phyloP scores from a whole-genome alignment of 2,329 filamentous ascomycete species.

The Trichoderma sp. region DNA sequence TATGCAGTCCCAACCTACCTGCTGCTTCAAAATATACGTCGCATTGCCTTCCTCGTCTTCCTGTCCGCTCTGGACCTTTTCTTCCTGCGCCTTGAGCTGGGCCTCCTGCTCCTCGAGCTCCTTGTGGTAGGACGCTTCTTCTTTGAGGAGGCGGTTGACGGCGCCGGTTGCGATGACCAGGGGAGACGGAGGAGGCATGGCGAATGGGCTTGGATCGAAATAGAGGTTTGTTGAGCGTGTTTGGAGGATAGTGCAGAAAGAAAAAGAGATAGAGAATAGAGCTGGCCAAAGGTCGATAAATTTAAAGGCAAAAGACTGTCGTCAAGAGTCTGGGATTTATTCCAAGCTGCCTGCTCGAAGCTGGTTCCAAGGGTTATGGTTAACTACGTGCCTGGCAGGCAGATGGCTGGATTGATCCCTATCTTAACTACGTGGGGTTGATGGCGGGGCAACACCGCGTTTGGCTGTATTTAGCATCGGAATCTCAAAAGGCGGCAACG shows the following conservation, averaged over 20 bases:
- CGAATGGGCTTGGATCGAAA: not conserved
- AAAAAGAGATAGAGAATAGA: too few species aligned
- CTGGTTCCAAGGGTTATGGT: not conserved
- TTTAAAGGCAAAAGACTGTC: not conserved
- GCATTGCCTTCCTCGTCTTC: constrained; percentile 70
- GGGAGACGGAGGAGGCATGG: constrained; percentile 75
- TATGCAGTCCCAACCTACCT: constrained; percentile 59
- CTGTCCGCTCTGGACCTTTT: constrained; percentile 53
- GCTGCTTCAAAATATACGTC: constrained; percentile 79
- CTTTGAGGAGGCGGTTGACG: constrained; percentile 83
- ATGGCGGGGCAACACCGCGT: constrained; percentile 17
- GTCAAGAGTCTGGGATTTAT: not conserved
- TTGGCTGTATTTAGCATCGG: not conserved
- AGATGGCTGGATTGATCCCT: constrained; percentile 1
- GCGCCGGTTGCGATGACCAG: constrained; percentile 79
- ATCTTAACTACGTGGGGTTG: constrained; percentile 13
- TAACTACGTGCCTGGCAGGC: constrained; percentile 6
- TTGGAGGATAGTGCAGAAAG: not conserved
- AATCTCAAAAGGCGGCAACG: not conserved
- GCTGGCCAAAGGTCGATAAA: not conserved
- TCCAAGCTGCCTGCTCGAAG: constrained; percentile 2
- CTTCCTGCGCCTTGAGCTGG: constrained; percentile 68
- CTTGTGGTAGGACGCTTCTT: constrained; percentile 86
- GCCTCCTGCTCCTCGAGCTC: constrained; percentile 76
- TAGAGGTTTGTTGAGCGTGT: not conserved